A percentile compares a stretch with the other conserved stretches of the same genome.
Conservation (phyloP, 495 filamentous ascomycete species). For the Thermothielavioides terrestris region DNA sequence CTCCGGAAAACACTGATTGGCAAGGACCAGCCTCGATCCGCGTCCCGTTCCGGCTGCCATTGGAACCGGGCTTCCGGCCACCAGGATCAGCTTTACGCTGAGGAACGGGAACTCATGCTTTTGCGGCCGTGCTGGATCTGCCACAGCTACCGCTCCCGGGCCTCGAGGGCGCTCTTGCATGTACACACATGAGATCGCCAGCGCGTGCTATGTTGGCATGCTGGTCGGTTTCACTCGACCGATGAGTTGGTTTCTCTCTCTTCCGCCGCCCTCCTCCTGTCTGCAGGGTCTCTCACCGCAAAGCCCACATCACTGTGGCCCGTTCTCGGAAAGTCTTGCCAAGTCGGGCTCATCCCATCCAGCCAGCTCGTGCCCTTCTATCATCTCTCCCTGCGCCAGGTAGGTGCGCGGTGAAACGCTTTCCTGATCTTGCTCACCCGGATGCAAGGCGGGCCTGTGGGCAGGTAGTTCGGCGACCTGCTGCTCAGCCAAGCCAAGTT, state of each 20-base stretch:
- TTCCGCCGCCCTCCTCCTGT: not conserved
- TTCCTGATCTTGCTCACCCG: too few species aligned
- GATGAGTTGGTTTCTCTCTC: not conserved
- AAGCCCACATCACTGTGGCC: too few species aligned
- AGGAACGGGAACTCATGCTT: not conserved
- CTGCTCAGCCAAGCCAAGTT: too few species aligned
- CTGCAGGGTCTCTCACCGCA: too few species aligned
- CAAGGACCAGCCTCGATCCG: not conserved
- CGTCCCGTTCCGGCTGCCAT: too few species aligned
- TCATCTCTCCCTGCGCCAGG: too few species aligned
- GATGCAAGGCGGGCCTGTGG: too few species aligned
- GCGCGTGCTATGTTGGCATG: slow-evolving; percentile 16
- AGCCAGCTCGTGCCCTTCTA: too few species aligned
- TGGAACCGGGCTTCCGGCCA: not conserved
- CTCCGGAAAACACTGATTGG: not conserved
- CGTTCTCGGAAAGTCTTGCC: too few species aligned
- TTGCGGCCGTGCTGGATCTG: not conserved
- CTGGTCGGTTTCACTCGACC: slow-evolving; percentile 15
- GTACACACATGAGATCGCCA: slow-evolving; percentile 16
- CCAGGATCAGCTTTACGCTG: not conserved
- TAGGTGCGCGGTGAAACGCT: too few species aligned
- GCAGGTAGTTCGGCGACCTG: too few species aligned
- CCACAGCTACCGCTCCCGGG: not conserved
- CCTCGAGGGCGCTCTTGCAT: slow-evolving; percentile 6
- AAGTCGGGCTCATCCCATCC: too few species aligned